Evolutionary conservation across 257 asterid species (phyloP).

Genomic region (Ballota nigra): DNA sequence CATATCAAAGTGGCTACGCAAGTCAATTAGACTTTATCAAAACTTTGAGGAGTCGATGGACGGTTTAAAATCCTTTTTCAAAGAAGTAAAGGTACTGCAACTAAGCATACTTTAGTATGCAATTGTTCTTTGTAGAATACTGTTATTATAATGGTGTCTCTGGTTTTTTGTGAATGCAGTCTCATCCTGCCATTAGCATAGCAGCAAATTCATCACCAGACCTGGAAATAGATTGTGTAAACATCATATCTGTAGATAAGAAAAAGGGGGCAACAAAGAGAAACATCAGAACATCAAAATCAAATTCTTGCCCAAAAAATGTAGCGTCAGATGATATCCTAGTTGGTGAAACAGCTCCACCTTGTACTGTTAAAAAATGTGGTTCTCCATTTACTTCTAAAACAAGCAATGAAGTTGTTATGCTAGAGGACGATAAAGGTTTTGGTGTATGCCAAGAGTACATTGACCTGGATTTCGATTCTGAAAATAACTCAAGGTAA

Average conservation of each 20-base stretch:
- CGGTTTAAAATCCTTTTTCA: constrained; percentile 68
- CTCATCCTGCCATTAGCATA: constrained; percentile 40
- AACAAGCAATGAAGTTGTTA: constrained; percentile 28
- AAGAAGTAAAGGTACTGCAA: constrained; percentile 62
- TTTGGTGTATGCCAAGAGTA: constrained; percentile 28
- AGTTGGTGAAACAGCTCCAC: constrained; percentile 33
- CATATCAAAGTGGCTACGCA: constrained; percentile 95
- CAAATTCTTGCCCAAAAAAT: constrained; percentile 28
- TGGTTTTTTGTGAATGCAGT: constrained; percentile 46
- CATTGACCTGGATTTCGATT: constrained; percentile 63
- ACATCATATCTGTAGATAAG: constrained; percentile 31
- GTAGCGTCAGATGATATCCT: constrained; percentile 32
- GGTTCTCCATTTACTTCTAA: constrained; percentile 25
- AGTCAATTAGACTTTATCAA: constrained; percentile 64
- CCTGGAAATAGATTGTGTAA: constrained; percentile 36
- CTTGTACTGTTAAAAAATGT: constrained; percentile 26
- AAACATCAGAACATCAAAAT: constrained; percentile 29
- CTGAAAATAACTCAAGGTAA: constrained; percentile 58
- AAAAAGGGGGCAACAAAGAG: constrained; percentile 31
- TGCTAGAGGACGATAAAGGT: constrained; percentile 33
- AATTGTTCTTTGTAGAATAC: constrained; percentile 1
- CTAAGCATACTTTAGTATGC: constrained; percentile 5
- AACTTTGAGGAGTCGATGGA: constrained; percentile 66
- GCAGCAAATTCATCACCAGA: constrained; percentile 34
- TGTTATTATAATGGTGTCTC: constrained; percentile 2